phyloP scores from a whole-genome alignment of 768 basidiomycete genomes.

The Tulasnella sp. region DNA sequence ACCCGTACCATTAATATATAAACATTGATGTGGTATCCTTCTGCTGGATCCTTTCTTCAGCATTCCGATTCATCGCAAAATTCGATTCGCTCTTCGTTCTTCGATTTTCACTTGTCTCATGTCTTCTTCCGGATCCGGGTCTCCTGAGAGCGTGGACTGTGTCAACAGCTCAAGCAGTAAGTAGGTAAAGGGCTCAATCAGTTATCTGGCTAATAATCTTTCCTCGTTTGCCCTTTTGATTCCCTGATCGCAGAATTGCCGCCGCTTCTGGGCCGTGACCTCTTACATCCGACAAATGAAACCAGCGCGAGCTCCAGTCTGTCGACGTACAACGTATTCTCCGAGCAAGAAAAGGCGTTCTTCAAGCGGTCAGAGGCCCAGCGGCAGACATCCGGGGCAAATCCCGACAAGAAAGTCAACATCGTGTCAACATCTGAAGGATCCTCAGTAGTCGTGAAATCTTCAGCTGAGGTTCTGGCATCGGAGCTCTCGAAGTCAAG shows the following conservation, averaged over 20 bases:
- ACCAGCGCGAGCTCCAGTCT: background rate
- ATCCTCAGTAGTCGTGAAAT: background rate
- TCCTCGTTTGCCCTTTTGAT: background rate
- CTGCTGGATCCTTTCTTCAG: no score
- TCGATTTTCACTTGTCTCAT: no score
- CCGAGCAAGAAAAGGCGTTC: slow-evolving; percentile 16
- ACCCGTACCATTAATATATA: background rate
- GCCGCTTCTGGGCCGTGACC: background rate
- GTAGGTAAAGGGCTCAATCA: background rate
- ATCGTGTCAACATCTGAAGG: background rate
- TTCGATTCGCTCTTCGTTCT: no score
- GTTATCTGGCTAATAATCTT: background rate
- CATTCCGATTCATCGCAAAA: no score
- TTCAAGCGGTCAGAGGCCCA: slow-evolving; percentile 5
- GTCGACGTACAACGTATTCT: slow-evolving; percentile 40
- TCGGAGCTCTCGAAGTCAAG: background rate
- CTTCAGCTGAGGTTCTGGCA: background rate
- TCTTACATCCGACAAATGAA: background rate
- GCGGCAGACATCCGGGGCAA: background rate
- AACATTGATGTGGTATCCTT: no score
- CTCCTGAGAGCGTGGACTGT: no score
- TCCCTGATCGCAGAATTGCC: background rate
- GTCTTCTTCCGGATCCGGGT: no score
- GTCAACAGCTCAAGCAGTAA: background rate
- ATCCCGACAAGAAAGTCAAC: background rate